phyloP scores from a whole-genome alignment of 1,284 basidiomycete genomes.

The Hymenochaete sp. region DNA sequence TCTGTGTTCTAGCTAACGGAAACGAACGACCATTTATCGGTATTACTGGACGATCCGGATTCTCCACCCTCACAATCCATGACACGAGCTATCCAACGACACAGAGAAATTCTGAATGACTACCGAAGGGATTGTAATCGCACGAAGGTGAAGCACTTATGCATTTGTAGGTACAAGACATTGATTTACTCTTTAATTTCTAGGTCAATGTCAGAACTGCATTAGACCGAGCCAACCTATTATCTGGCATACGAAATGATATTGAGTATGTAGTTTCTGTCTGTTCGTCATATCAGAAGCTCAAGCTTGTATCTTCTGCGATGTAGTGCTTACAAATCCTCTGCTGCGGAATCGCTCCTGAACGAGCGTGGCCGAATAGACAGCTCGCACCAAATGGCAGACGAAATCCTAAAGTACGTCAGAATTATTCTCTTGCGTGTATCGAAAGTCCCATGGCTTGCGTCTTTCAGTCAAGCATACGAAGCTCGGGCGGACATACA shows the following conservation, averaged over 20 bases:
- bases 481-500: conserved; percentile 93
- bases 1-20: conserved; percentile 58
- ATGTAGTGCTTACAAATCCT: conserved; percentile 77
- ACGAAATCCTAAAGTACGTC: conserved; percentile 80
- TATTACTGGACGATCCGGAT: conserved; percentile 60
- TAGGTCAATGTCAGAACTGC: conserved; percentile 79
- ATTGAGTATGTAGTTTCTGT: conserved; percentile 62
- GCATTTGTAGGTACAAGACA: not conserved
- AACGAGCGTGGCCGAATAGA: conserved; percentile 87
- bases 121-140: conserved; percentile 76
- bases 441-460: conserved; percentile 11
- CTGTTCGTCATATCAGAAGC: conserved; percentile 1
- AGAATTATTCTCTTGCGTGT: not conserved
- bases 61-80: conserved; percentile 77
- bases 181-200: not conserved
- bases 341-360: conserved; percentile 79
- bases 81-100: conserved; percentile 82
- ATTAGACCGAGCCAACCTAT: conserved; percentile 77
- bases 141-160: conserved; percentile 58
- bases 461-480: conserved; percentile 77
- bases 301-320: conserved; percentile 2
- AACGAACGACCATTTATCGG: conserved; percentile 68
- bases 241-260: conserved; percentile 90
- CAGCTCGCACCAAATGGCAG: conserved; percentile 90
- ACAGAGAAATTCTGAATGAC: conserved; percentile 85